A percentile compares a stretch with the other conserved stretches of the same genome.
Evolutionary conservation across 2,329 filamentous ascomycete species (phyloP).

Genomic region (Didymellaceae sp.): DNA sequence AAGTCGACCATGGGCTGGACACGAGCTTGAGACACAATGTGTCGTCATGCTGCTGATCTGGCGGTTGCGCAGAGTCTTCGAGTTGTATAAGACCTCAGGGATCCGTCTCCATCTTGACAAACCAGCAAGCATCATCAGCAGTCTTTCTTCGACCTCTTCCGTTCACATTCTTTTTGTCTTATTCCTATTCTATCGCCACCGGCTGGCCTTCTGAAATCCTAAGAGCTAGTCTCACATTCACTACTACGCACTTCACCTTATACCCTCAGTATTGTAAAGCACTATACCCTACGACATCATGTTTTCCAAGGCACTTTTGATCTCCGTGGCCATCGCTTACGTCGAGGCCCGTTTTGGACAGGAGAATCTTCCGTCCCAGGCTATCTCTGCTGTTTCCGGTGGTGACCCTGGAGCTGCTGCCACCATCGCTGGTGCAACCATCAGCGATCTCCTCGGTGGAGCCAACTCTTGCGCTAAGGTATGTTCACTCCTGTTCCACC

Average conservation of each 20-base stretch:
- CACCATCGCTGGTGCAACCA: constrained; percentile 68
- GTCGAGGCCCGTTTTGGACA: constrained; percentile 63
- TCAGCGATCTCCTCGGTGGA: constrained; percentile 67
- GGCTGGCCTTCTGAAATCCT: constrained; percentile 37
- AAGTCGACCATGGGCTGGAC: neutral
- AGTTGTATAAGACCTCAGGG: constrained; percentile 36
- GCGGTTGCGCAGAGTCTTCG: constrained; percentile 19
- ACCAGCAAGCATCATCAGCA: constrained; percentile 41
- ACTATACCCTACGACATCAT: constrained; percentile 35
- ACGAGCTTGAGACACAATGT: constrained; percentile 9
- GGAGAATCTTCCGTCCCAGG: constrained; percentile 65
- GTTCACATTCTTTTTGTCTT: constrained; percentile 30
- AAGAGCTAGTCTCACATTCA: constrained; percentile 47
- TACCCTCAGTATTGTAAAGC: constrained; percentile 22
- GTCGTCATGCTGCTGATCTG: constrained; percentile 23
- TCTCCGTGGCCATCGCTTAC: constrained; percentile 43
- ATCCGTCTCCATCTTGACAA: constrained; percentile 17
- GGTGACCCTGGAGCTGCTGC: constrained; percentile 66
- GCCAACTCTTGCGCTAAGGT: constrained; percentile 71
- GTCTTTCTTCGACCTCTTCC: constrained; percentile 24
- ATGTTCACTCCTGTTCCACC: constrained; percentile 9
- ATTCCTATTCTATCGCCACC: constrained; percentile 35
- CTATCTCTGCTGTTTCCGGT: constrained; percentile 60
- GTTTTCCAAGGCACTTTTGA: constrained; percentile 42
- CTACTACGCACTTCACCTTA: constrained; percentile 16